Evolutionary conservation across 2,329 filamentous ascomycete species (phyloP).

Genomic region (Botrytis squamosa): DNA sequence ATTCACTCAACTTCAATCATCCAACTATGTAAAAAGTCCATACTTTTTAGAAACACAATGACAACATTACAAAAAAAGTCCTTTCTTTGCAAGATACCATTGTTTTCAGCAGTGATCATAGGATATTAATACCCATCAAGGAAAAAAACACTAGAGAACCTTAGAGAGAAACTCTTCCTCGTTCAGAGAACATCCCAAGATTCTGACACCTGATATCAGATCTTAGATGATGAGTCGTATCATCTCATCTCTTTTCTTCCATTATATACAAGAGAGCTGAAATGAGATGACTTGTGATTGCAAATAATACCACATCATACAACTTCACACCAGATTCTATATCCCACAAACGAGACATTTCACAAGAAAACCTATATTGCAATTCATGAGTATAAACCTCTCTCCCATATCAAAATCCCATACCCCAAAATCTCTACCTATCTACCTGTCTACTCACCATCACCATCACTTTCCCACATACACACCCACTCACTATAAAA

Average conservation of each 20-base stretch:
- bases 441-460: too few species aligned
- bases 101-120: too few species aligned
- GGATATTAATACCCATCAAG: background rate
- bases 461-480: too few species aligned
- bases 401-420: too few species aligned
- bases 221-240: fast-evolving
- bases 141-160: background rate
- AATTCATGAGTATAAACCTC: background rate
- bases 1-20: background rate
- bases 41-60: background rate
- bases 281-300: background rate
- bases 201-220: background rate
- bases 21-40: background rate
- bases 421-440: too few species aligned
- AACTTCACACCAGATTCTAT: too few species aligned
- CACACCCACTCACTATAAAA: too few species aligned
- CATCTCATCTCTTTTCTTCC: background rate
- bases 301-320: background rate
- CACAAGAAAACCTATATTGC: background rate
- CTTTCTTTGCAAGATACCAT: background rate
- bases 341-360: fast-evolving
- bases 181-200: background rate
- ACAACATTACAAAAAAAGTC: fast-evolving
- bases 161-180: background rate
- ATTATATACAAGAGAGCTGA: background rate